phyloP scores from a whole-genome alignment of 1,139 yeast species.

The Casaregolazyma suthepensis region DNA sequence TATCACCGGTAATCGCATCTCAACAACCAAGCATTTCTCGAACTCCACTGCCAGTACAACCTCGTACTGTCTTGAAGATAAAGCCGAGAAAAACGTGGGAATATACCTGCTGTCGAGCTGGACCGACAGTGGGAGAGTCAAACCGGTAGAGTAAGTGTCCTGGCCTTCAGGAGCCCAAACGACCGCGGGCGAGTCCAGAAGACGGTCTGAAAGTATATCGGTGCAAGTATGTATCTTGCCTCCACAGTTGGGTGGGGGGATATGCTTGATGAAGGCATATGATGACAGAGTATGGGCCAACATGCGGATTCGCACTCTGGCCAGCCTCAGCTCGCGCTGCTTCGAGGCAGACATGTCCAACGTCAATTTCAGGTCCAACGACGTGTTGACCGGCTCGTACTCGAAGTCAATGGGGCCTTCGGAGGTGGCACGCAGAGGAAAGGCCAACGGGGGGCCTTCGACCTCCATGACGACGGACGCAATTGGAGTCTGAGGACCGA shows the following conservation, averaged over 20 bases:
- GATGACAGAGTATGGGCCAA: slow-evolving; percentile 4
- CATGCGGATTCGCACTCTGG: neutral
- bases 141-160: neutral
- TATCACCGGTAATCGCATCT: slow-evolving; percentile 2
- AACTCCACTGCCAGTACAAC: slow-evolving; percentile 2
- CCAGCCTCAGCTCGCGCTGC: neutral
- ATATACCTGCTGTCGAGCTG: neutral
- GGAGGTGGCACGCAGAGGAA: neutral
- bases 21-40: neutral
- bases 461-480: neutral
- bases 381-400: neutral
- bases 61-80: slow-evolving; percentile 8
- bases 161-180: neutral
- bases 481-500: neutral
- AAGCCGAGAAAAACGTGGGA: slow-evolving; percentile 6
- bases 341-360: neutral
- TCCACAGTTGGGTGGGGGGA: slow-evolving; percentile 1
- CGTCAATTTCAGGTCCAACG: neutral
- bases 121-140: neutral
- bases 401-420: neutral
- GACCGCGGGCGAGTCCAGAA: slow-evolving; percentile 1
- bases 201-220: neutral
- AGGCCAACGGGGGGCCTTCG: neutral
- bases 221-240: slow-evolving; percentile 3
- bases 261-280: slow-evolving; percentile 3